Percentiles rank a stretch among this genome's conserved stretches.
phyloP scores from a whole-genome alignment of 2,329 filamentous ascomycete genomes.

The Cucurbitaria berberidis region DNA sequence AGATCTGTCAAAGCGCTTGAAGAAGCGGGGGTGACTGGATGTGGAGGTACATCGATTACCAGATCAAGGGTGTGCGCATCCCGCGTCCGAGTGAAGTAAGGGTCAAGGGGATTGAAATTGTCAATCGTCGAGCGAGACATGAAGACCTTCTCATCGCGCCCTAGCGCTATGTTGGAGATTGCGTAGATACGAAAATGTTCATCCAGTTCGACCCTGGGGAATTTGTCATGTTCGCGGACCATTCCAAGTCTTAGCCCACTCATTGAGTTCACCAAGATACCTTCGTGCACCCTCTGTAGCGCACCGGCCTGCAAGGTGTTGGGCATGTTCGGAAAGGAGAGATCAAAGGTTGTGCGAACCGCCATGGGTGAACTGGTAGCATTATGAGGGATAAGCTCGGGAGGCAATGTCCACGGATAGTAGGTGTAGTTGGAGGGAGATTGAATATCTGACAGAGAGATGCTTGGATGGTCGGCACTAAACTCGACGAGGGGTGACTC shows the following conservation, averaged over 20 bases:
- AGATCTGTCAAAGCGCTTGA: conserved; percentile 27
- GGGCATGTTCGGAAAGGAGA: conserved; percentile 67
- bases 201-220: conserved; percentile 40
- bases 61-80: conserved; percentile 77
- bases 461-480: conserved; percentile 60
- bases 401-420: conserved; percentile 92
- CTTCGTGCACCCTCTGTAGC: conserved; percentile 64
- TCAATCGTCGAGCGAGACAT: conserved; percentile 72
- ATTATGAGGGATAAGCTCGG: conserved; percentile 73
- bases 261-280: conserved; percentile 66
- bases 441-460: conserved; percentile 60
- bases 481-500: conserved; percentile 64
- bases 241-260: conserved; percentile 69
- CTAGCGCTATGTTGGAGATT: conserved; percentile 80
- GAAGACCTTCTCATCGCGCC: conserved; percentile 85
- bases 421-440: conserved; percentile 79
- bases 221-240: conserved; percentile 64
- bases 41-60: conserved; percentile 62
- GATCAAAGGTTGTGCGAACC: conserved; percentile 72
- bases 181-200: conserved; percentile 74
- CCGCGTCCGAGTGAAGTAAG: conserved; percentile 79
- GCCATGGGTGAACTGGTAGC: conserved; percentile 78
- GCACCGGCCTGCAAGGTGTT: conserved; percentile 57
- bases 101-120: conserved; percentile 77
- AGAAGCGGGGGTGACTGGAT: conserved; percentile 22